Evolutionary conservation across 1,284 basidiomycete genomes (phyloP).

Genomic region (Cryptococcus sp.): DNA sequence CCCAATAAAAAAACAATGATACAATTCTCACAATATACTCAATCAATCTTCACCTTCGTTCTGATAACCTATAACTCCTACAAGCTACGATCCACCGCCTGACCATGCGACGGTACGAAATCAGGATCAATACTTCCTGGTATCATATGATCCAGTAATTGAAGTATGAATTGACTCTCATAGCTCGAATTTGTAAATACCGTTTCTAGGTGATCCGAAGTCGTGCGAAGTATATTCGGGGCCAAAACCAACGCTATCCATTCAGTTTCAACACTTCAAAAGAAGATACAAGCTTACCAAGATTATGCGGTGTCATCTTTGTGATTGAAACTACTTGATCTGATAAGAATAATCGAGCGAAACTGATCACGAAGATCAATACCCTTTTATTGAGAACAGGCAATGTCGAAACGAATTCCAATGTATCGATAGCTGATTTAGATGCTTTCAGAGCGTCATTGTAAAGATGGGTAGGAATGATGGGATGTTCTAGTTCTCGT

Average conservation of each 20-base stretch:
- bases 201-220: slow-evolving; percentile 71
- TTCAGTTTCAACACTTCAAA: slow-evolving; percentile 46
- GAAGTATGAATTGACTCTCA: slow-evolving; percentile 80
- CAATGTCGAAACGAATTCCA: slow-evolving; percentile 67
- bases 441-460: slow-evolving; percentile 62
- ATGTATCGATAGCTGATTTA: slow-evolving; percentile 61
- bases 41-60: too few species aligned
- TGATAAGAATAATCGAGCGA: slow-evolving; percentile 78
- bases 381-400: slow-evolving; percentile 80
- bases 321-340: slow-evolving; percentile 65
- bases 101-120: slow-evolving; percentile 49
- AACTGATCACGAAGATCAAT: slow-evolving; percentile 78
- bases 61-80: too few species aligned
- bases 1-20: too few species aligned
- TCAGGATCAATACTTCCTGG: slow-evolving; percentile 67
- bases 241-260: slow-evolving; percentile 72
- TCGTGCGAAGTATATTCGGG: slow-evolving; percentile 77
- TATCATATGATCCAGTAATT: slow-evolving; percentile 71
- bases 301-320: slow-evolving; percentile 66
- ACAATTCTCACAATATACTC: too few species aligned
- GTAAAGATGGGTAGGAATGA: slow-evolving; percentile 67
- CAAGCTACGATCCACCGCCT: not conserved
- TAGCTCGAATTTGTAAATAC: slow-evolving; percentile 86
- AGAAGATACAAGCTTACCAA: slow-evolving; percentile 22
- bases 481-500: slow-evolving; percentile 78